Evolutionary conservation across 1,284 basidiomycete genomes (phyloP), one percentile per base, ranked within the genome.

Genomic region (Singerocomus rubriflavus): DNA sequence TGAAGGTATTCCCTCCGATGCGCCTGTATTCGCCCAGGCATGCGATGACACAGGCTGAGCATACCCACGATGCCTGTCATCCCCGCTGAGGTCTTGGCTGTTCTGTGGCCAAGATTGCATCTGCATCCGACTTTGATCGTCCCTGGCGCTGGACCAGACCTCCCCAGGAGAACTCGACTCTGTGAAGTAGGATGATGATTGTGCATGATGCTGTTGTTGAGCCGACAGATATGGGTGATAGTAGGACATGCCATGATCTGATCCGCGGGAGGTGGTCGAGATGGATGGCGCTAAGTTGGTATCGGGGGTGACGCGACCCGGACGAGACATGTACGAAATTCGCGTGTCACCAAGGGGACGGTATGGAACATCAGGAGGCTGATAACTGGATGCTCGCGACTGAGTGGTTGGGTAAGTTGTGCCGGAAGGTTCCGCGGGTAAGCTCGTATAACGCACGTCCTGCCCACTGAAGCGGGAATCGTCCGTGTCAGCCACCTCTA

Each of bases 51-150:
- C 48, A 31, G 51, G 43, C 35, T 59, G 65, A 51, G 57, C 51
- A 50, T 70, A 67, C 50, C 58, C 65, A 65, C 57, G 67, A 44
- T 60, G 65, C 13, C 64, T 57, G 52, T 65, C 55, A 38, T 66
- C 58, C 37, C 48, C 52, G 38, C 46, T 49, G 16, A 59, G 44
- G 12, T 61, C 65, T 36, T 67, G 66, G 50, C 39, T 54, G 46
- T 46, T 54, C 40, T 61, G 66, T 27, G 65, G 33, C 65, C 65
- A 67, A 4, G 66, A 21, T 21, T 21, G 21, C 21, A 21, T 21
- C 21, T 21, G 55, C 26, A 50, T 37, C 44, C 58, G 57, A 30
- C 44, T 48, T 33, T 58, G 63, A 44, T 68, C 66, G 17, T 67
- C 57, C 55, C 64, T 52, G 26, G 56, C 14, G n/a, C 35, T 14